Conservation (phyloP, 192 early-diverging fungal species). For the Dissophora ornata region DNA sequence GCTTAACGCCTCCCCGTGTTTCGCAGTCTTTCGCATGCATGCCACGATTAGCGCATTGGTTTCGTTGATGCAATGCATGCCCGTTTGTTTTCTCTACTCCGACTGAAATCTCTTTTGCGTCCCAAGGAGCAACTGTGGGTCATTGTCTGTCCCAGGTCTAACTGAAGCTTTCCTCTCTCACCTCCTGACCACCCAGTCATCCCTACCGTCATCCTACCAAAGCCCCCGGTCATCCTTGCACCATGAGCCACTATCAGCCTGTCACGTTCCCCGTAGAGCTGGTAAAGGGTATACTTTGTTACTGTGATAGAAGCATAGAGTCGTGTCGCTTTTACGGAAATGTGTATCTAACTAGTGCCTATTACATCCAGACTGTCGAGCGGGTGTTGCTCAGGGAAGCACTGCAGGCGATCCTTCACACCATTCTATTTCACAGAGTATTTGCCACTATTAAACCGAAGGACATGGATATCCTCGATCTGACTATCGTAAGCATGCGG, state of each 20-base stretch:
- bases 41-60: no score
- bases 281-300: slow-evolving; percentile 15
- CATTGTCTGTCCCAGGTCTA: no score
- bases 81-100: no score
- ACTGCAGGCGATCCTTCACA: slow-evolving; percentile 62
- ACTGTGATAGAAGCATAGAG: no score
- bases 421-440: slow-evolving; percentile 71
- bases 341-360: background rate
- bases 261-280: slow-evolving; percentile 51
- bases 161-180: slow-evolving; percentile 2
- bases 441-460: slow-evolving; percentile 64
- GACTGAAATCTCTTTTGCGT: no score
- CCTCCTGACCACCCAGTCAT: background rate
- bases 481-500: slow-evolving; percentile 59
- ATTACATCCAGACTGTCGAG: slow-evolving; percentile 32
- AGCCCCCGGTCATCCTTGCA: background rate
- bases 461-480: slow-evolving; percentile 64
- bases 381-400: slow-evolving; percentile 28
- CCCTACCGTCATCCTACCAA: background rate
- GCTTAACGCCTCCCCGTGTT: no score
- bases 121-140: no score
- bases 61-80: no score
- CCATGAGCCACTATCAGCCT: slow-evolving; percentile 47
- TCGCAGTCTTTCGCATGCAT: no score
- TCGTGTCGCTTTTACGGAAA: no score